Conservation (phyloP, 768 basidiomycete genomes). For the Chalciporus chontae region DNA sequence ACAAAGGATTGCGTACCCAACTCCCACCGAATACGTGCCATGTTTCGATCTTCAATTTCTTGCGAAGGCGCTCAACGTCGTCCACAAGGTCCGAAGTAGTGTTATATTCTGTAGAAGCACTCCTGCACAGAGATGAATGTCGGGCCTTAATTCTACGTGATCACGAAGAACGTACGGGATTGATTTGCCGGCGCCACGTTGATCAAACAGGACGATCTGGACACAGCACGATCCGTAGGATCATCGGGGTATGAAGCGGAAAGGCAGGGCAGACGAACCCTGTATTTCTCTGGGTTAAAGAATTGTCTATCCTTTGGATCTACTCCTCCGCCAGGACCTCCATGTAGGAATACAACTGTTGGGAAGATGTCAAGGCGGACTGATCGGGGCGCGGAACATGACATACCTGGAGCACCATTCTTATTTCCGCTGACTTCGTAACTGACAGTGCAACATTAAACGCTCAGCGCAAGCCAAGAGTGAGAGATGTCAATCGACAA, state of each 20-base stretch:
- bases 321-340: slow-evolving; percentile 80
- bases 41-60: slow-evolving; percentile 71
- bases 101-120: slow-evolving; percentile 76
- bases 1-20: slow-evolving; percentile 56
- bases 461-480: not conserved
- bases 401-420: slow-evolving; percentile 66
- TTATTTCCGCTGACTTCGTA: slow-evolving; percentile 81
- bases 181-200: slow-evolving; percentile 85
- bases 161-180: slow-evolving; percentile 56
- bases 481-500: slow-evolving; percentile 24
- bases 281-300: slow-evolving; percentile 85
- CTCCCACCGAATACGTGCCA: slow-evolving; percentile 97
- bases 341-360: slow-evolving; percentile 77
- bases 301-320: slow-evolving; percentile 66
- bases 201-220: slow-evolving; percentile 85
- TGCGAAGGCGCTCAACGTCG: slow-evolving; percentile 81
- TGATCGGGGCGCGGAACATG: not conserved
- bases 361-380: slow-evolving; percentile 1
- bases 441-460: slow-evolving; percentile 35
- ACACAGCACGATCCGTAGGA: not conserved
- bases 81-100: slow-evolving; percentile 93
- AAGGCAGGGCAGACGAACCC: slow-evolving; percentile 38
- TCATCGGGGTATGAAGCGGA: not conserved
- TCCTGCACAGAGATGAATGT: slow-evolving; percentile 38
- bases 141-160: not conserved